A percentile compares a stretch with the other conserved stretches of the same genome.
These are phyloP conservation scores for Perkinsus marinus DNA, from an alignment of 169 alveolate species.

Conservation along the genomic window DNA sequence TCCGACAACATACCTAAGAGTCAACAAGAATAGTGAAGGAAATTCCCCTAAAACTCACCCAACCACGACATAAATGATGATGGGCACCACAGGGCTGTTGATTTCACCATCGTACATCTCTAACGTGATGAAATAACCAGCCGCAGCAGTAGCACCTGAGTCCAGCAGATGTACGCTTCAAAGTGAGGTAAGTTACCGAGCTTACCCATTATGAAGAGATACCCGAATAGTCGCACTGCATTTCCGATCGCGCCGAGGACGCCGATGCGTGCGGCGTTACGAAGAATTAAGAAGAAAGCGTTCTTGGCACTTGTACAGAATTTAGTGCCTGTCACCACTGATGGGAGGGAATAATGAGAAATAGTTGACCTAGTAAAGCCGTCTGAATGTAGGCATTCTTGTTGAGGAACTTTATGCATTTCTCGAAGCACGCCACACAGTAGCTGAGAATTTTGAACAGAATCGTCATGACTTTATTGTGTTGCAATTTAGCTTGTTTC, in stretches of 20 bases:
- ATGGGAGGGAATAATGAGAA: background rate
- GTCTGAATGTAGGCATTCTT: conserved; percentile 71
- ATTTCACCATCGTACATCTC: background rate
- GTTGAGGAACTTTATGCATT: conserved; percentile 59
- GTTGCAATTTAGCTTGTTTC: background rate
- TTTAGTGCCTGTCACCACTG: conserved; percentile 4
- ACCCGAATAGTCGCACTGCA: conserved; percentile 11
- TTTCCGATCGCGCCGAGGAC: conserved; percentile 37
- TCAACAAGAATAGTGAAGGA: too few relatives aligned
- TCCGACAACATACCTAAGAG: conserved; percentile 13
- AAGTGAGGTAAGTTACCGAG: background rate
- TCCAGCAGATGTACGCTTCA: background rate
- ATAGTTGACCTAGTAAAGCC: conserved; percentile 52
- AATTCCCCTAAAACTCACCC: background rate
- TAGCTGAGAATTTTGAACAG: conserved; percentile 31
- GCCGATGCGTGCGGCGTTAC: conserved; percentile 52
- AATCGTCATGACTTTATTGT: background rate
- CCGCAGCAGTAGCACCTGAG: background rate
- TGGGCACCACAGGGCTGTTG: background rate
- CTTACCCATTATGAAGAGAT: background rate
- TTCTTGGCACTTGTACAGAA: conserved; percentile 70
- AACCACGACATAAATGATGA: background rate
- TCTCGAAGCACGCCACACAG: conserved; percentile 54
- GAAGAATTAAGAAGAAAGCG: conserved; percentile 50
- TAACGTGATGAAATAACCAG: background rate